Evolutionary conservation across 2,329 filamentous ascomycete species (phyloP), one percentile per base, ranked within the genome.

Genomic region (Penicillium concentricum): DNA sequence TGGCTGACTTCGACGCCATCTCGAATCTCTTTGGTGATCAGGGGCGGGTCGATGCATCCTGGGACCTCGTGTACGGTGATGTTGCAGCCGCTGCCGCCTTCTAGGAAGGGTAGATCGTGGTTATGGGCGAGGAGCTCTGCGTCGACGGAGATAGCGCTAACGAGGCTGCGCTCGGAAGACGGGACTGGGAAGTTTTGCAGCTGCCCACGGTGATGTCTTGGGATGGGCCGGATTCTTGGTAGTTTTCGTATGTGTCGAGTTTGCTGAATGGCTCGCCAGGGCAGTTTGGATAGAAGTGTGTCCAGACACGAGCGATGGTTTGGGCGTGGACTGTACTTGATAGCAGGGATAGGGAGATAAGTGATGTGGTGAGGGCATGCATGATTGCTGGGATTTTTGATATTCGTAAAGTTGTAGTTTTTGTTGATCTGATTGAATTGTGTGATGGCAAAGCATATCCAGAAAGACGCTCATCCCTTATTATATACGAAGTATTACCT

Each of bases 1-100:
- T 54, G 54, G 50, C 69, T 72, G 3, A 66, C 41, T 42, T 59
- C 69, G 2, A 64, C 59, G 6, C 63, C 59, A 28, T 63, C 46
- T 53, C 52, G 53, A 2, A 72, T 52, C 9, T 62, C 58, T 26
- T 66, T 53, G 20, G 44, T 59, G 44, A 74, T 57, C 0, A 74
- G 61, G 1, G 72, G 67, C 4, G 58, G 48, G 38, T 72, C 69
- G 6, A 67, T 57, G 39, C 72, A 74, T 2, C 64, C 70, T 0
- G 72, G 68, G 0, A 68, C 62, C 42, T 74, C 71, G 54, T 73
- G 68, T 1, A 74, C 51, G 26, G 70, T 66, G 53, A 74, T 67
- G 15, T 66, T 69, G 61, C 72, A 74, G 16, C 58, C 58, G 30
- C 60, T 54, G 4, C 51, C 58, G 2, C 42, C 42, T 22, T 56